phyloP scores from a whole-genome alignment of 805 yeast species.

The Candida arabinofermentans region DNA sequence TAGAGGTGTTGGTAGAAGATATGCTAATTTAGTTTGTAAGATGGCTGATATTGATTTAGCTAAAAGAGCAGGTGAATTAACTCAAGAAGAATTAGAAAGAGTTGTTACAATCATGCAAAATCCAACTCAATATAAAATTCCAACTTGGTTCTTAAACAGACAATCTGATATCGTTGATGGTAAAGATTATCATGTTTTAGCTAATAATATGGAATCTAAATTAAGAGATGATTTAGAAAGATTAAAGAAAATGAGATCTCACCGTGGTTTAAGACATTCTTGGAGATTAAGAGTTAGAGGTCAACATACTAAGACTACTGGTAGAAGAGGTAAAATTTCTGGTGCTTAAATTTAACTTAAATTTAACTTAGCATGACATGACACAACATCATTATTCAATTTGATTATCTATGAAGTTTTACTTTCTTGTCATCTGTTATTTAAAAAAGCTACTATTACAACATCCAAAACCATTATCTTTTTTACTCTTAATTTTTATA shows the following conservation, averaged over 20 bases:
- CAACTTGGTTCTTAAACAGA: slow-evolving; percentile 99
- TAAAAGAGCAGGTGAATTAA: slow-evolving; percentile 99
- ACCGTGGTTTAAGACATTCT: slow-evolving; percentile 99
- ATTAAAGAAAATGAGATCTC: slow-evolving; percentile 99
- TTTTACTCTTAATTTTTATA: no score
- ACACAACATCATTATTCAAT: no score
- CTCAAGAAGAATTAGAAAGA: slow-evolving; percentile 99
- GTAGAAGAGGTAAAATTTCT: slow-evolving; percentile 80
- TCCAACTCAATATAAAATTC: slow-evolving; percentile 99
- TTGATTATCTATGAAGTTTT: no score
- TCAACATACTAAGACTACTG: slow-evolving; percentile 99
- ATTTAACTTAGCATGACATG: no score
- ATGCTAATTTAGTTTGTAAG: slow-evolving; percentile 99
- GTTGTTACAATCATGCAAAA: slow-evolving; percentile 99
- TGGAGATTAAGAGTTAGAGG: slow-evolving; percentile 99
- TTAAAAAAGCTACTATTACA: no score
- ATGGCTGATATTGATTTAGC: slow-evolving; percentile 98
- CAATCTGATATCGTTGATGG: slow-evolving; percentile 98
- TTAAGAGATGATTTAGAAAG: slow-evolving; percentile 99
- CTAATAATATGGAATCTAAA: slow-evolving; percentile 98
- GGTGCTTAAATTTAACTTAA: slow-evolving; percentile 22
- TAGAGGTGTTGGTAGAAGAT: slow-evolving; percentile 99
- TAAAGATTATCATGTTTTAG: slow-evolving; percentile 98
- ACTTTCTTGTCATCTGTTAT: no score
- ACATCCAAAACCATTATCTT: no score